phyloP scores from a whole-genome alignment of 2,329 filamentous ascomycete genomes.

The Aspergillus phoenicis region DNA sequence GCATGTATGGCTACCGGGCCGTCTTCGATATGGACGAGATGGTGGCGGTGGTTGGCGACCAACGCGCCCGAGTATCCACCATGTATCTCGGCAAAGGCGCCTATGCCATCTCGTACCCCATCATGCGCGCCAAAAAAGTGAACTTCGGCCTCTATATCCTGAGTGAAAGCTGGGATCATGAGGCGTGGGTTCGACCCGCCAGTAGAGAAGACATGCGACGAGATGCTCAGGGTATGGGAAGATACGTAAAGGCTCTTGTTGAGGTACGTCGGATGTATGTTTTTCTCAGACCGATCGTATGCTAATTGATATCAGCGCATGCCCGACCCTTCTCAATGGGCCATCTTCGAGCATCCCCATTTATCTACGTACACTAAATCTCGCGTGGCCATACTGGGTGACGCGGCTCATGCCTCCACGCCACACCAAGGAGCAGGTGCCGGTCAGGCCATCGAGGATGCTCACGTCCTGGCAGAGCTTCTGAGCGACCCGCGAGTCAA shows the following conservation, averaged over 20 bases:
- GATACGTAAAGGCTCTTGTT: slow-evolving; percentile 30
- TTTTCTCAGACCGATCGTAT: rapidly evolving
- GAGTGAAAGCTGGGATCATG: slow-evolving; percentile 31
- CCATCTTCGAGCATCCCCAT: slow-evolving; percentile 38
- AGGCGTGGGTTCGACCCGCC: slow-evolving; percentile 35
- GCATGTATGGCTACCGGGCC: slow-evolving; percentile 40
- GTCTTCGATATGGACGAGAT: slow-evolving; percentile 38
- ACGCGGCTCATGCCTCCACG: slow-evolving; percentile 44
- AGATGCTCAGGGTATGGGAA: slow-evolving; percentile 33
- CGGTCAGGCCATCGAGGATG: slow-evolving; percentile 44
- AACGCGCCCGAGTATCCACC: slow-evolving; percentile 32
- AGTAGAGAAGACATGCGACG: slow-evolving; percentile 32
- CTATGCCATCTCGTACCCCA: slow-evolving; percentile 39
- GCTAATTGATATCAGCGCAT: background rate
- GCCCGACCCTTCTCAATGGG: slow-evolving; percentile 35
- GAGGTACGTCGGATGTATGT: slow-evolving; percentile 23
- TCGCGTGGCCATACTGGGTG: slow-evolving; percentile 37
- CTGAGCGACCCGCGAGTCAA: slow-evolving; percentile 45
- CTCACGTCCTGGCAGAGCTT: slow-evolving; percentile 45
- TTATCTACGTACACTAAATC: slow-evolving; percentile 35
- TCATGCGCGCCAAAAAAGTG: slow-evolving; percentile 36
- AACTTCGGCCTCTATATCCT: slow-evolving; percentile 37
- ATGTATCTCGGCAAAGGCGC: slow-evolving; percentile 35
- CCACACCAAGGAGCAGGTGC: slow-evolving; percentile 44
- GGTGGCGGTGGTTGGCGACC: slow-evolving; percentile 37